Percentiles rank a stretch among this genome's conserved stretches.
phyloP scores from a whole-genome alignment of 805 yeast genomes.

The Saccharomyces paradoxus region DNA sequence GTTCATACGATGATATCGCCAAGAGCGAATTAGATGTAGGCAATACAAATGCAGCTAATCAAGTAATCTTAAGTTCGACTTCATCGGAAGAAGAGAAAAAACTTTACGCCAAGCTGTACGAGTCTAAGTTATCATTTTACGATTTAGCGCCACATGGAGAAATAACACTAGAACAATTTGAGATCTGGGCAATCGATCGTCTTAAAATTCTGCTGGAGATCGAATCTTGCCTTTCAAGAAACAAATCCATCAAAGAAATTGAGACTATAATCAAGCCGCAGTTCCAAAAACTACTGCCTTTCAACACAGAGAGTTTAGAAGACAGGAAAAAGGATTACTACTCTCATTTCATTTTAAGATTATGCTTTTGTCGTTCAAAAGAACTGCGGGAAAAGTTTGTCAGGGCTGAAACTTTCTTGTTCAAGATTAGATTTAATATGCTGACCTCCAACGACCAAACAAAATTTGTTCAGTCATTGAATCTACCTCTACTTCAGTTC shows the following conservation, averaged over 20 bases:
- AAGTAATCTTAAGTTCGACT: conserved; percentile 17
- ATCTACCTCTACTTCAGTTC: conserved; percentile 59
- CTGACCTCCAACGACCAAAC: conserved; percentile 60
- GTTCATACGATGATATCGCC: conserved; percentile 23
- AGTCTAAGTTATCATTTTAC: conserved; percentile 66
- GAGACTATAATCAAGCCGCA: conserved; percentile 59
- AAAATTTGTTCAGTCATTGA: conserved; percentile 56
- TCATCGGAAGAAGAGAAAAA: conserved; percentile 28
- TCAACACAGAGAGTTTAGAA: conserved; percentile 33
- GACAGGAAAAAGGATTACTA: conserved; percentile 86
- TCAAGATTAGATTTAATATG: conserved; percentile 61
- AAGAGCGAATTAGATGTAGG: conserved; percentile 15
- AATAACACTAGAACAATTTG: conserved; percentile 87
- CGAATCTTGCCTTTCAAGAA: conserved; percentile 63
- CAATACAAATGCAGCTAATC: conserved; percentile 20
- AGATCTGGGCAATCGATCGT: conserved; percentile 91
- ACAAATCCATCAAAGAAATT: conserved; percentile 54
- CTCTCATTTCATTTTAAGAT: conserved; percentile 78
- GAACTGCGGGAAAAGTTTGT: conserved; percentile 77
- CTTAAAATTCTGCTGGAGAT: conserved; percentile 75
- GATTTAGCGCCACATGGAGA: conserved; percentile 71
- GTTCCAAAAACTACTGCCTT: conserved; percentile 56
- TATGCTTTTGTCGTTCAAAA: conserved; percentile 82
- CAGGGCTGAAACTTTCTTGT: conserved; percentile 64
- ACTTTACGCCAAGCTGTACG: conserved; percentile 37